phyloP scores from a whole-genome alignment of 768 basidiomycete species.

The Phylloporus arenicola region DNA sequence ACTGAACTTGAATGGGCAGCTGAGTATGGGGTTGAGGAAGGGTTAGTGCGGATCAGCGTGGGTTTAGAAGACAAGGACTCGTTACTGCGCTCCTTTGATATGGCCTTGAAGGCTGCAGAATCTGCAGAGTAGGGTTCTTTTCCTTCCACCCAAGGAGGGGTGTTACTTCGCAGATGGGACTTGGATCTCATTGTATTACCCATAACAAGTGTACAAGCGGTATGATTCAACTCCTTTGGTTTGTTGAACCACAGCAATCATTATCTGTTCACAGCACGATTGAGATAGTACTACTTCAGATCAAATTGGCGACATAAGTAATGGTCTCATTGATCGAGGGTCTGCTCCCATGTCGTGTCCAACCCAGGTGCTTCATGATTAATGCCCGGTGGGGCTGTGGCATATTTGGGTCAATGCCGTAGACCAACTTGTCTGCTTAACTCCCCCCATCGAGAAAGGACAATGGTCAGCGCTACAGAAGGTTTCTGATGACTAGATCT shows the following conservation, averaged over 20 bases:
- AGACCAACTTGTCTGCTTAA: too few species aligned
- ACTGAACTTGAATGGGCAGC: constrained; percentile 89
- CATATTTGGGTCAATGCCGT: too few species aligned
- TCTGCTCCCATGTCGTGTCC: too few species aligned
- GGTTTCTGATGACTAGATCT: too few species aligned
- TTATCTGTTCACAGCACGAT: not conserved
- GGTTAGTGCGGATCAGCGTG: constrained; percentile 84
- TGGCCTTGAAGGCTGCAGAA: constrained; percentile 74
- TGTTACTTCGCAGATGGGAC: not conserved
- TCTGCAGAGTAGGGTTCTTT: constrained; percentile 11
- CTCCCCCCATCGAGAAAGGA: too few species aligned
- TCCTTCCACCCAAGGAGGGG: not conserved
- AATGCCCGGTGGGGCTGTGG: too few species aligned
- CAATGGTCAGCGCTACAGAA: too few species aligned
- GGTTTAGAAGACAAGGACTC: constrained; percentile 72
- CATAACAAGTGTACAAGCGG: not conserved
- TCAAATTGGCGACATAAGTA: not conserved
- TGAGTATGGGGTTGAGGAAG: constrained; percentile 76
- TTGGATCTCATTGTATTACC: not conserved
- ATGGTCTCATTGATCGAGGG: not conserved
- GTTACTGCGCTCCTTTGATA: constrained; percentile 54
- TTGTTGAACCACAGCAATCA: not conserved
- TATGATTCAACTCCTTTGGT: constrained; percentile 4
- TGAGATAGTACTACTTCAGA: too few species aligned
- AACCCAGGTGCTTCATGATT: too few species aligned